Evolutionary conservation across 441 rosid species (phyloP).

Genomic region (Adansonia gregorii): DNA sequence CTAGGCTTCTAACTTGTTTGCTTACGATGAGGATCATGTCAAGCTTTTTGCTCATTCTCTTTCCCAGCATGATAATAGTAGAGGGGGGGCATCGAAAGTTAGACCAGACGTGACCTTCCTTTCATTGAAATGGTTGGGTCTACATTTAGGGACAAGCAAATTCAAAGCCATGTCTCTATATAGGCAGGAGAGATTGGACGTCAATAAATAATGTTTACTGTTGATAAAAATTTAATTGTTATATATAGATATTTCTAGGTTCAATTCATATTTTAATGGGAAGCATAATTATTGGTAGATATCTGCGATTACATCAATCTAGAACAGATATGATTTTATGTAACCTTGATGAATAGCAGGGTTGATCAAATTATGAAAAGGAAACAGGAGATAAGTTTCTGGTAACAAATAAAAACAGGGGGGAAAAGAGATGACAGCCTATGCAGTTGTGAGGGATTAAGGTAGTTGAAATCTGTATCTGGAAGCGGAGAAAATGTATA

Average conservation of each 20-base stretch:
- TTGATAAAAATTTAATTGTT: not conserved
- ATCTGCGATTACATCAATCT: not conserved
- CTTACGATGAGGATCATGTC: not conserved
- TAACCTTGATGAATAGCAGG: not conserved
- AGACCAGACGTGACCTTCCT: not conserved
- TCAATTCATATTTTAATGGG: not conserved
- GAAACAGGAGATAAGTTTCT: slow-evolving; percentile 3
- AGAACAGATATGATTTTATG: not conserved
- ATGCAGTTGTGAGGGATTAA: not conserved
- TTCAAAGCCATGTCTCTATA: not conserved
- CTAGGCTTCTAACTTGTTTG: not conserved
- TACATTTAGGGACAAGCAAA: not conserved
- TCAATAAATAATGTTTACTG: not conserved
- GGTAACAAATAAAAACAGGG: not conserved
- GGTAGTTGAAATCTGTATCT: not conserved
- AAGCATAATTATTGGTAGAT: not conserved
- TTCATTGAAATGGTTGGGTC: not conserved
- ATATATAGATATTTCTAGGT: not conserved
- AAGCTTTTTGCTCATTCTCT: not conserved
- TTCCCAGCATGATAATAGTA: not conserved
- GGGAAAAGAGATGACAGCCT: not conserved
- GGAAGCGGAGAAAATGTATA: not conserved
- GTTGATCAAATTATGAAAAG: not conserved
- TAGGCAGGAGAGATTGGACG: not conserved
- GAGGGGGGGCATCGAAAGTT: not conserved